Conservation (phyloP, 768 basidiomycete species). For the Trametes cingulata region DNA sequence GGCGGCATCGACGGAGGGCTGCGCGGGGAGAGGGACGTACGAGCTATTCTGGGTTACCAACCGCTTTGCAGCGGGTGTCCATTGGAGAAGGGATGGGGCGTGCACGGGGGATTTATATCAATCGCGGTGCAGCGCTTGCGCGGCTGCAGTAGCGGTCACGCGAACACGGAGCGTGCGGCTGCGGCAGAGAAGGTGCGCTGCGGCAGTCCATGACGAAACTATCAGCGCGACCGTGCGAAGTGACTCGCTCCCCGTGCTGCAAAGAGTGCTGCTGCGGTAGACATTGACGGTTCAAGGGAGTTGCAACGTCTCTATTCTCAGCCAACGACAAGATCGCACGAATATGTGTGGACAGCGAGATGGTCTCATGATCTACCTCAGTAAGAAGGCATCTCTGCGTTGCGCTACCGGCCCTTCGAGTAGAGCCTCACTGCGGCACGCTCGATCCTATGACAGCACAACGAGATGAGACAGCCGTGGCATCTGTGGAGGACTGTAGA, state of each 20-base stretch:
- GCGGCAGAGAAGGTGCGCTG: background rate
- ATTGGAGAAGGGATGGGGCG: background rate
- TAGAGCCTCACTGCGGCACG: conserved; percentile 7
- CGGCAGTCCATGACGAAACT: background rate
- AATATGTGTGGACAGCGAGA: background rate
- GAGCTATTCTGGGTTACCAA: background rate
- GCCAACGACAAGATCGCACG: background rate
- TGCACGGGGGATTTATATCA: background rate
- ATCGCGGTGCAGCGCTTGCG: background rate
- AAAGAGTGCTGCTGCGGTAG: background rate
- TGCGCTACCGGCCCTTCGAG: background rate
- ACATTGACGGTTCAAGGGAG: background rate
- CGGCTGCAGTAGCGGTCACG: background rate
- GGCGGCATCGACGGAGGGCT: too few species aligned
- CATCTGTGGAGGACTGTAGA: too few species aligned
- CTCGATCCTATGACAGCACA: background rate
- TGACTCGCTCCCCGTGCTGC: too few species aligned
- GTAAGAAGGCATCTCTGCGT: background rate
- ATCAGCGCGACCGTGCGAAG: too few species aligned
- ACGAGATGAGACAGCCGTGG: background rate
- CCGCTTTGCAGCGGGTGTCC: background rate
- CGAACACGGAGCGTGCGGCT: background rate
- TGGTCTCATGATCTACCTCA: background rate
- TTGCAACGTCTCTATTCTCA: background rate
- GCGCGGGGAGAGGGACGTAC: too few species aligned